Evolutionary conservation across 1,284 basidiomycete genomes (phyloP), one percentile per base, ranked within the genome.

Genomic region (Inonotus obliquus): DNA sequence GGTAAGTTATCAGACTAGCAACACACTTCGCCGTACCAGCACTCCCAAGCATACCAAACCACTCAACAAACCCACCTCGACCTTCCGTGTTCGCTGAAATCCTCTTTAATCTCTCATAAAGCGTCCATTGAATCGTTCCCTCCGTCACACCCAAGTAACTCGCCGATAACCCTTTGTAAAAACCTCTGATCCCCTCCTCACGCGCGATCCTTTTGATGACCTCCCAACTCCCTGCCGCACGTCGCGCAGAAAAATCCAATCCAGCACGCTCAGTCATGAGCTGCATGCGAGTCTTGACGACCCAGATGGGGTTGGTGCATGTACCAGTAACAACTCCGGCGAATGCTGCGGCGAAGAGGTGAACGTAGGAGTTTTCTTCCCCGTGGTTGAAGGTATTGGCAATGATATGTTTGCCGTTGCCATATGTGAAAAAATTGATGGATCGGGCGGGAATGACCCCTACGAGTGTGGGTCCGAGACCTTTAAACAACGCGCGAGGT

Each of bases 401-500:
- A 56, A 97, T 90, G 64, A 96, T 75, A 48, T 89, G 88, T 74
- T 99, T 99, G 54, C 95, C 94, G 69, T 97, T 99, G 21, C 96
- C 97, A 69, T 99, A 99, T 14, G 93, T 92, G 80, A 92, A 99
- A 75, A 99, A 99, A 75, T 98, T 96, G 79, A 99, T 98, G 5
- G 94, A 94, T 58, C 94, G 85, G 0, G 96, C 96, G 0, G 97
- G 97, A 38, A 99, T 85, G 60, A 94, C 96, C 60, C 97, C 97
- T 32, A 96, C 93, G 0, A 99, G 81, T 0, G 94, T 97, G 1
- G 97, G 94, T 0, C 94, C 95, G 2, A 99, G 83, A 55, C 96
- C 96, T 71, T 92, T 95, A 80, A 98, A 98, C 0, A 99, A 77
- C 0, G 96, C 96, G 7, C 87, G 81, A 0, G 91, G 85, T 0